Evolutionary conservation across 352 stramenopile genomes (phyloP), one percentile per base, ranked within the genome.

Genomic region (Pythium sp.): DNA sequence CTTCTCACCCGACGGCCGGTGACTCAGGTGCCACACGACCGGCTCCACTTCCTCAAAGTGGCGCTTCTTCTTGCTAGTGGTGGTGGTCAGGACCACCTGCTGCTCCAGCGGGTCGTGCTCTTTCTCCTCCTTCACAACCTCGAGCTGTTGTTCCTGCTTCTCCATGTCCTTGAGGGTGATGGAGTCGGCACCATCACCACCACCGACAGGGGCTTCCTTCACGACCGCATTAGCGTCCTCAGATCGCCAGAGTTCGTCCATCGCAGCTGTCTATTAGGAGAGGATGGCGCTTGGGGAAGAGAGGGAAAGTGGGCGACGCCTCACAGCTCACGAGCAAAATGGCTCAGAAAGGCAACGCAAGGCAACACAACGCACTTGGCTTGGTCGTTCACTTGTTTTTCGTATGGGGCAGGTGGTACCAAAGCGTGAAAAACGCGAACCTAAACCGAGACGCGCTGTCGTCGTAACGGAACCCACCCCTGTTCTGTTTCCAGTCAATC

Each of bases 211-310:
- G 38, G 24, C 24, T 5, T 62, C 22, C 11, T 30, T 24, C 28
- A 49, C n/a, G 54, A 8, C n/a, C 5, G 26, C 18, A 7, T 38
- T 14, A 7, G 57, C 28, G 43, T 70, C 74, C 62, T 77, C 72
- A 28, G 68, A 79, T 24, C 67, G 66, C 75, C 75, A 81, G 53
- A 81, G 75, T 24, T 76, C 59, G 49, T 81, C 75, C 75, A 81
- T 70, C 14, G 46, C 20, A 18, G 22, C 24, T 74, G 58, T 9
- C 28, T 32, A 32, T 70, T 9, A 34, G 7, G 26, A 18, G 26
- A 46, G 12, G 53, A 34, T 8, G 24, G 24, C 2, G 53, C 3
- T 14, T n/a, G 26, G 26, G 18, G 18, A 24, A 34, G 7, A 36
- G 14, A 18, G 53, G 6, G 26, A n/a, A 60, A 28, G 18, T 30